Percentiles rank a stretch among this genome's conserved stretches.
These are phyloP conservation scores for Trametes sanguinea DNA, from an alignment of 768 basidiomycete genomes.

Conservation along the genomic window DNA sequence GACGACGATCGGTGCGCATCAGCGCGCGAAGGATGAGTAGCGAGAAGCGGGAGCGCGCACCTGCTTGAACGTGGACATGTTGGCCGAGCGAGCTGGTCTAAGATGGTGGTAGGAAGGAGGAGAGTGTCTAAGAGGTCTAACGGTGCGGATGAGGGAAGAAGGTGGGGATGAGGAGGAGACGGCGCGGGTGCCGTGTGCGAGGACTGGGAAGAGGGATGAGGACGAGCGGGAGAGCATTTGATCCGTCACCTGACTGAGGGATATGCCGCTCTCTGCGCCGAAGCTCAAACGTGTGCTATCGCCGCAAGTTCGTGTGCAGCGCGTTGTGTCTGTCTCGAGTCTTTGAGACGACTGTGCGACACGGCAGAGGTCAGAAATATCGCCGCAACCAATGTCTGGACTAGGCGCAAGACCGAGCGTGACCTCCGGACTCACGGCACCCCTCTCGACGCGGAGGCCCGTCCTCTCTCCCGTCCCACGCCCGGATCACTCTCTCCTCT, in stretches of 20 bases:
- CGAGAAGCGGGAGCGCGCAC: conserved; percentile 20
- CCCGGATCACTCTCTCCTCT: conserved; percentile 8
- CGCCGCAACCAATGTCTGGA: not conserved
- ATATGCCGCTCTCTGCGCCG: not conserved
- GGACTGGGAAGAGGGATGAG: not conserved
- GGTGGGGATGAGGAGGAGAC: conserved; percentile 9
- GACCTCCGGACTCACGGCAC: not conserved
- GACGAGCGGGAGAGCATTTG: conserved; percentile 24
- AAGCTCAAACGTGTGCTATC: not conserved
- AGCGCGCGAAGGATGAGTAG: too few species aligned
- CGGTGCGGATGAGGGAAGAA: conserved; percentile 4
- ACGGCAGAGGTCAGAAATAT: conserved; percentile 4
- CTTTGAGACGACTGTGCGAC: not conserved
- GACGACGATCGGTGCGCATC: too few species aligned
- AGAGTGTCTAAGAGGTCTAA: conserved; percentile 2
- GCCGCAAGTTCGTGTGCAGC: not conserved
- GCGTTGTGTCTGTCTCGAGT: not conserved
- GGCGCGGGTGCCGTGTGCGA: conserved; percentile 7
- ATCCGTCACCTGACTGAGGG: conserved; percentile 25
- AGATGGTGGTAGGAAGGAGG: not conserved
- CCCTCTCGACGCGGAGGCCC: conserved; percentile 7
- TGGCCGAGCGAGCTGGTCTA: conserved; percentile 15
- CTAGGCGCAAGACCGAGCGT: not conserved
- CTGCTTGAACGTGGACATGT: conserved; percentile 40
- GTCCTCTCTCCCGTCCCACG: not conserved